Evolutionary conservation across 805 yeast genomes (phyloP).

Genomic region (Sugiyamaella mastotermitis): DNA sequence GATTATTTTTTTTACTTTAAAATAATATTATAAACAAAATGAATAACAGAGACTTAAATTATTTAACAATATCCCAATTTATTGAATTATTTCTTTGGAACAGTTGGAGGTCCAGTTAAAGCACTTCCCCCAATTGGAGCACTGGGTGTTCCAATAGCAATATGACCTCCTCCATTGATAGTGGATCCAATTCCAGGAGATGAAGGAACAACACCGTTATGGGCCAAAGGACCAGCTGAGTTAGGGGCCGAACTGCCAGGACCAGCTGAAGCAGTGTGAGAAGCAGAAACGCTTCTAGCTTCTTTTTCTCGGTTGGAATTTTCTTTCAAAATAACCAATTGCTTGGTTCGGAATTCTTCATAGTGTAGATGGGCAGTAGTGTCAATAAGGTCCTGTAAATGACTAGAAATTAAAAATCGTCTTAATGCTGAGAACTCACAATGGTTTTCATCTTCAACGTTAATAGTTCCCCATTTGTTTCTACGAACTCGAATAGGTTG

Average conservation of each 20-base stretch:
- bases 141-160: too few species aligned
- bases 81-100: too few species aligned
- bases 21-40: too few species aligned
- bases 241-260: too few species aligned
- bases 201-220: too few species aligned
- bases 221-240: too few species aligned
- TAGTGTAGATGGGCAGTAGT: conserved; percentile 83
- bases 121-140: conserved; percentile 1
- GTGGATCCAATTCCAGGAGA: too few species aligned
- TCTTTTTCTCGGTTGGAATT: conserved; percentile 35
- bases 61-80: too few species aligned
- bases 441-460: conserved; percentile 90
- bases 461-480: conserved; percentile 89
- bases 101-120: too few species aligned
- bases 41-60: too few species aligned
- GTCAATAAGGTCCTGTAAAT: conserved; percentile 92
- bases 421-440: conserved; percentile 93
- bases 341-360: conserved; percentile 90
- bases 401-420: conserved; percentile 92
- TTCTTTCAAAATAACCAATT: conserved; percentile 88
- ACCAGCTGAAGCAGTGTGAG: not conserved
- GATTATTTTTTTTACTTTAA: too few species aligned
- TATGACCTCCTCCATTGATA: too few species aligned
- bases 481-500: conserved; percentile 82
- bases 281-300: not conserved